Evolutionary conservation across 1,284 basidiomycete species (phyloP).

Genomic region (Laetiporus sulphureus): DNA sequence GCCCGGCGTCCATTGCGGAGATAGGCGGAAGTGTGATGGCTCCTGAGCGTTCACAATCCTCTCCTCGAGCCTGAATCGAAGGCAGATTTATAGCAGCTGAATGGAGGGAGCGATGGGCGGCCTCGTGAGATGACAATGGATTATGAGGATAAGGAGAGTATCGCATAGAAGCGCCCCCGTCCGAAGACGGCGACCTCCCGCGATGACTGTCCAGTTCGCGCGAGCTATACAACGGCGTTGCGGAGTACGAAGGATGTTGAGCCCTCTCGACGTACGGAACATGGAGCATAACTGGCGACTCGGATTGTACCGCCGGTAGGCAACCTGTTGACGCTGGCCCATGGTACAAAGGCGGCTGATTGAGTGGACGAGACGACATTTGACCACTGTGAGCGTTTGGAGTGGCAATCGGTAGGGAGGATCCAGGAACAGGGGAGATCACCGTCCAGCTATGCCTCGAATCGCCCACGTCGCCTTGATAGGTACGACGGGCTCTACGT

Average conservation of each 20-base stretch:
- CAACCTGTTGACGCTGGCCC: slow-evolving; percentile 10
- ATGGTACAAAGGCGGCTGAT: slow-evolving; percentile 13
- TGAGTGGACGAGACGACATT: slow-evolving; percentile 17
- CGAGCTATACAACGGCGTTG: slow-evolving; percentile 7
- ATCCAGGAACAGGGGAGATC: slow-evolving; percentile 12
- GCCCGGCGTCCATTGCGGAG: slow-evolving; percentile 54
- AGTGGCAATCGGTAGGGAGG: slow-evolving; percentile 5
- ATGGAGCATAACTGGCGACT: slow-evolving; percentile 23
- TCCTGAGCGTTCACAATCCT: slow-evolving; percentile 17
- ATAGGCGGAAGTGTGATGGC: slow-evolving; percentile 53
- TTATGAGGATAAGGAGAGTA: slow-evolving; percentile 37
- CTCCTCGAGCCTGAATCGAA: slow-evolving; percentile 14
- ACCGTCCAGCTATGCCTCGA: slow-evolving; percentile 22
- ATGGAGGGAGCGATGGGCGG: slow-evolving; percentile 1
- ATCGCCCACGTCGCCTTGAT: slow-evolving; percentile 20
- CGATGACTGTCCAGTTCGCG: slow-evolving; percentile 5
- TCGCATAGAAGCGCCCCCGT: slow-evolving; percentile 16
- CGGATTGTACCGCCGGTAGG: slow-evolving; percentile 10
- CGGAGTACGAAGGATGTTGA: slow-evolving; percentile 10
- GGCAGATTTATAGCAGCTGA: slow-evolving; percentile 7
- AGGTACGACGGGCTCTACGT: slow-evolving; percentile 49
- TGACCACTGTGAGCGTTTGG: too few relatives aligned
- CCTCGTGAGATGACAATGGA: slow-evolving; percentile 19
- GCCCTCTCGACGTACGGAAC: slow-evolving; percentile 21
- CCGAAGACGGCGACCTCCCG: slow-evolving; percentile 13